Evolutionary conservation across 257 asterid genomes (phyloP).

Genomic region (Eucommia ulmoides): DNA sequence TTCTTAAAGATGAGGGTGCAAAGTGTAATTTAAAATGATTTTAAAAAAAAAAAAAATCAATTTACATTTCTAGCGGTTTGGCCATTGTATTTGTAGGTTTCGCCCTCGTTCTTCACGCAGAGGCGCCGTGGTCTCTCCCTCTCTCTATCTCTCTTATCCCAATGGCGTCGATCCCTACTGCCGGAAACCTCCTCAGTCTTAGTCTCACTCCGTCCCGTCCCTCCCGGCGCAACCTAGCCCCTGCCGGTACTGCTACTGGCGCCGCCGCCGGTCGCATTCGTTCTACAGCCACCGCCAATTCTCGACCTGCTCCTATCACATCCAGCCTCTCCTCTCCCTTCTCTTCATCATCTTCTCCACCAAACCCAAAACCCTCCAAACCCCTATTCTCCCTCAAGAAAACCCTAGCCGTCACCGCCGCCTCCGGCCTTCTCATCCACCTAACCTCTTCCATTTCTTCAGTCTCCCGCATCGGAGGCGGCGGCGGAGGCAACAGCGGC

Average conservation of each 20-base stretch:
- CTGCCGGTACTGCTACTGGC: constrained; percentile 7
- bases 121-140: too few species aligned
- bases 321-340: constrained; percentile 24
- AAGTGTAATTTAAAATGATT: too few species aligned
- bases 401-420: constrained; percentile 36
- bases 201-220: constrained; percentile 25
- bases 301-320: constrained; percentile 18
- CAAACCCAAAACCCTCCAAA: constrained; percentile 9
- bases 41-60: too few species aligned
- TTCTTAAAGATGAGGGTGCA: too few species aligned
- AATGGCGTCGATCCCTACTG: constrained; percentile 51
- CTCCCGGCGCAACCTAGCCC: constrained; percentile 15
- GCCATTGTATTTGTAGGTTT: too few species aligned
- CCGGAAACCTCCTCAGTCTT: constrained; percentile 33
- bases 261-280: constrained; percentile 2
- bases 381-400: constrained; percentile 22
- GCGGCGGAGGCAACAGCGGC: constrained; percentile 21
- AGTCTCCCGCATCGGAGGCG: constrained; percentile 41
- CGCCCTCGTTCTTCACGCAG: too few species aligned
- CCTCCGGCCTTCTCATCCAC: constrained; percentile 43
- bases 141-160: constrained; percentile 13
- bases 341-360: constrained; percentile 34
- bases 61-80: too few species aligned
- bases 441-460: constrained; percentile 11
- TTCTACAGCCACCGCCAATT: constrained; percentile 8